Percentiles rank a stretch among this genome's conserved stretches.
These are phyloP conservation scores for Nakaseomyces bracarensis DNA, from an alignment of 1,139 yeast species.

Conservation along the genomic window DNA sequence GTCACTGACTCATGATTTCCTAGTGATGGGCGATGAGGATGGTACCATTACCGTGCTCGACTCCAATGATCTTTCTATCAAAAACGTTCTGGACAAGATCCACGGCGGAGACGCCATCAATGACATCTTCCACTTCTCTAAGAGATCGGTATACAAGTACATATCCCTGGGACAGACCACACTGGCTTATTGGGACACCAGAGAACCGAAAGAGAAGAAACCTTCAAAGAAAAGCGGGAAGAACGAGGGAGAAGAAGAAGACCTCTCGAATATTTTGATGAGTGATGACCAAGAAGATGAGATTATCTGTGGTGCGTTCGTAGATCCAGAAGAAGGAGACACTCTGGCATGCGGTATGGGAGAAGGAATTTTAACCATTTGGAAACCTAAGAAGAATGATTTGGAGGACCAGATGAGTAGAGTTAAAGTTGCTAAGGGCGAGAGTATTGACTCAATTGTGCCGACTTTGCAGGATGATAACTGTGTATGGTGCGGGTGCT, in stretches of 20 bases:
- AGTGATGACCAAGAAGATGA: slow-evolving; percentile 94
- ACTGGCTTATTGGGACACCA: slow-evolving; percentile 65
- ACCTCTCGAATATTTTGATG: slow-evolving; percentile 35
- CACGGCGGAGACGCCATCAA: slow-evolving; percentile 70
- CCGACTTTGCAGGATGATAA: slow-evolving; percentile 68
- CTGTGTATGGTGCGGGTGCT: slow-evolving; percentile 75
- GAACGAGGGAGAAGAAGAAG: background rate
- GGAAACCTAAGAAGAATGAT: slow-evolving; percentile 65
- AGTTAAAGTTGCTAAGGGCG: slow-evolving; percentile 58
- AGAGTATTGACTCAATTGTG: slow-evolving; percentile 69
- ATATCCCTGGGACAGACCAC: slow-evolving; percentile 80
- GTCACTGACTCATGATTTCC: slow-evolving; percentile 53
- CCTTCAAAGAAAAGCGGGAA: slow-evolving; percentile 1
- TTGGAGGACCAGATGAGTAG: slow-evolving; percentile 77
- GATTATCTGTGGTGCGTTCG: slow-evolving; percentile 62
- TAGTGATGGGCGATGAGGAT: slow-evolving; percentile 72
- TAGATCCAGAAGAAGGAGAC: slow-evolving; percentile 56
- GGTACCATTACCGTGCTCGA: slow-evolving; percentile 62
- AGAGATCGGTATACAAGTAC: slow-evolving; percentile 70
- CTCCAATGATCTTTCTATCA: slow-evolving; percentile 40
- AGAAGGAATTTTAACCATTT: slow-evolving; percentile 84
- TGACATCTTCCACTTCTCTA: slow-evolving; percentile 58
- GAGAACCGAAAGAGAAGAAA: slow-evolving; percentile 38
- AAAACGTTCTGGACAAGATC: slow-evolving; percentile 40
- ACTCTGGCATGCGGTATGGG: slow-evolving; percentile 79